Conservation (phyloP, 306 rosid genomes). For the peach (Prunus persica) region Prunus_persica_NCBIv2 NC_034014.1:30174001-30174500, state of each 20-base stretch:
- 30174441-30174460: slow-evolving; percentile 99
- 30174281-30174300: slow-evolving; percentile 73
- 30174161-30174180: slow-evolving; percentile 34
- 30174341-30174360: slow-evolving; percentile 82
- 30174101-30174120: slow-evolving; percentile 25
- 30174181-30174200: slow-evolving; percentile 50
- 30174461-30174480: slow-evolving; percentile 98
- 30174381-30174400: slow-evolving; percentile 99
- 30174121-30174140: slow-evolving; percentile 14
- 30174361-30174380: slow-evolving; percentile 92
- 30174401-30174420: slow-evolving; percentile 95
- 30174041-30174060: slow-evolving; percentile 10
- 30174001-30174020: slow-evolving; percentile 13
- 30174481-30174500: slow-evolving; percentile 93
- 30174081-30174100: slow-evolving; percentile 23
- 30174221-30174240: slow-evolving; percentile 78
- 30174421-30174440: slow-evolving; percentile 94
- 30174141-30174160: background rate
- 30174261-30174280: slow-evolving; percentile 68
- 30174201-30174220: slow-evolving; percentile 46
- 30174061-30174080: slow-evolving; percentile 14
- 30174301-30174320: slow-evolving; percentile 86
- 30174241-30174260: slow-evolving; percentile 77
- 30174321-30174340: slow-evolving; percentile 91
- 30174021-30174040: slow-evolving; percentile 18